These are phyloP conservation scores for Suhomyces faveliae DNA, from an alignment of 805 yeast species.

Conservation along the genomic window DNA sequence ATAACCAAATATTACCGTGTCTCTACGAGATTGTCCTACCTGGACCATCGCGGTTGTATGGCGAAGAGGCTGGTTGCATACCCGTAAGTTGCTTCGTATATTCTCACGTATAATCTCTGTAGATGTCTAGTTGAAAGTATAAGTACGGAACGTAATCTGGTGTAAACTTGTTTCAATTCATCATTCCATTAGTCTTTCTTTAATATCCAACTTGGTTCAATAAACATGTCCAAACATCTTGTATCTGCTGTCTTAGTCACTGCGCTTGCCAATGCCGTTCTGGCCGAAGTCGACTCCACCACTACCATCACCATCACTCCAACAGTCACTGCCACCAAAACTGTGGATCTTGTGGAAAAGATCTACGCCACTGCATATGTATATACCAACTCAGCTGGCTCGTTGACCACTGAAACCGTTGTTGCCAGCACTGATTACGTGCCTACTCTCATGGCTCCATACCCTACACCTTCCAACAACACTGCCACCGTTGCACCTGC, in stretches of 20 bases:
- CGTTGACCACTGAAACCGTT: conserved; percentile 27
- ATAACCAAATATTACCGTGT: neutral
- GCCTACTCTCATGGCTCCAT: conserved; percentile 2
- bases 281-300: conserved; percentile 19
- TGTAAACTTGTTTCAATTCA: neutral
- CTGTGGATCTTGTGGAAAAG: conserved; percentile 24
- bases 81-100: no score
- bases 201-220: conserved; percentile 2
- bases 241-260: conserved; percentile 1
- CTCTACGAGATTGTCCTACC: neutral
- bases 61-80: neutral
- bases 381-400: conserved; percentile 29
- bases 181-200: conserved; percentile 1
- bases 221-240: conserved; percentile 1
- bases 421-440: conserved; percentile 16
- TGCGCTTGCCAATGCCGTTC: conserved; percentile 11
- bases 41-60: neutral
- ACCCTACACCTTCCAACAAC: conserved; percentile 8
- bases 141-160: conserved; percentile 1
- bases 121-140: neutral
- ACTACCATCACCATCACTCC: conserved; percentile 28
- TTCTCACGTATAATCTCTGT: neutral
- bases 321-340: conserved; percentile 29
- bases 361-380: conserved; percentile 29
- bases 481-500: conserved; percentile 7